Conservation (phyloP, 148 eudicot species). For the Amaranthus cruentus region DNA sequence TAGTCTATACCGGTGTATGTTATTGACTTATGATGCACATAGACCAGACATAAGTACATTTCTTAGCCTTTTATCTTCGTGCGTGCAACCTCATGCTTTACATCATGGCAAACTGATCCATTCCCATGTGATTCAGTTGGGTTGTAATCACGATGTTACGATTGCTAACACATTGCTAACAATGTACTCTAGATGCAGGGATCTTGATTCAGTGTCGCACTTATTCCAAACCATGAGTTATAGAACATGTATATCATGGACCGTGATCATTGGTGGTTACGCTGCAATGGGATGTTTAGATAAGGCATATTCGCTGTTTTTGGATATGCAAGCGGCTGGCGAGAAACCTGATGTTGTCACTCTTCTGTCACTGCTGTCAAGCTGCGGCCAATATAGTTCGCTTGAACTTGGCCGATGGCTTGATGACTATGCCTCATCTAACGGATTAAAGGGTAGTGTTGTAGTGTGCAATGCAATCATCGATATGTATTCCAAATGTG, state of each 20-base stretch:
- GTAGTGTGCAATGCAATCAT: slow-evolving; percentile 47
- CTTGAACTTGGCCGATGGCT: slow-evolving; percentile 63
- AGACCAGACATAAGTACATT: slow-evolving; percentile 53
- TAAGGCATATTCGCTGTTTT: slow-evolving; percentile 49
- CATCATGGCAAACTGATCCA: slow-evolving; percentile 43
- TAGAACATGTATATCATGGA: slow-evolving; percentile 61
- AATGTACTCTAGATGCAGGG: slow-evolving; percentile 61
- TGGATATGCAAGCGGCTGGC: slow-evolving; percentile 42
- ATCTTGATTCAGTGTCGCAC: slow-evolving; percentile 33
- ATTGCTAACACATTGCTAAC: slow-evolving; percentile 50
- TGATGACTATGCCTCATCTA: slow-evolving; percentile 32
- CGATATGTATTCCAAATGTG: slow-evolving; percentile 72
- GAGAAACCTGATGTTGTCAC: slow-evolving; percentile 58
- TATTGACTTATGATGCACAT: slow-evolving; percentile 23
- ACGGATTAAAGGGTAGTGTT: slow-evolving; percentile 29
- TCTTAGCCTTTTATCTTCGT: slow-evolving; percentile 52
- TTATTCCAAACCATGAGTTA: slow-evolving; percentile 43
- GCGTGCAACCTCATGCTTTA: slow-evolving; percentile 31
- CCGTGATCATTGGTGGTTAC: slow-evolving; percentile 53
- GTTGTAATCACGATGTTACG: slow-evolving; percentile 35
- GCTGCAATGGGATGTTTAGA: slow-evolving; percentile 48
- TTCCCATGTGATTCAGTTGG: slow-evolving; percentile 48
- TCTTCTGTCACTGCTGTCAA: slow-evolving; percentile 39
- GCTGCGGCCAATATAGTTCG: slow-evolving; percentile 59
- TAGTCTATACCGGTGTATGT: slow-evolving; percentile 31